A percentile compares a stretch with the other conserved stretches of the same genome.
Conservation (phyloP, 2,329 filamentous ascomycete species). For the Chrysoporthe puriensis region DNA sequence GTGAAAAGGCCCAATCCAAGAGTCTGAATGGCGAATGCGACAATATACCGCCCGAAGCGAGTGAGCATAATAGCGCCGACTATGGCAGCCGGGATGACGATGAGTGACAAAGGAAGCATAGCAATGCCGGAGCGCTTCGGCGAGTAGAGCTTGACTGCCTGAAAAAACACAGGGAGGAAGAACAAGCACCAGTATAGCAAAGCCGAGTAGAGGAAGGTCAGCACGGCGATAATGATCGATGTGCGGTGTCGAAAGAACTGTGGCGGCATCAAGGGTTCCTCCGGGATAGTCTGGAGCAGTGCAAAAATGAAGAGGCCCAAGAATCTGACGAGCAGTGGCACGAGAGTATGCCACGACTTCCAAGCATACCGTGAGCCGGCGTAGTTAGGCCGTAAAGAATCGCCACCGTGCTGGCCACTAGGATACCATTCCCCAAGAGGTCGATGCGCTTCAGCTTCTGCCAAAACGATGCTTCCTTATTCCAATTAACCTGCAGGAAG, state of each 20-base stretch:
- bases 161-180: conserved; percentile 20
- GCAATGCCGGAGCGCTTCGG: conserved; percentile 41
- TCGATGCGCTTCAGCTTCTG: conserved; percentile 36
- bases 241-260: conserved; percentile 30
- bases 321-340: conserved; percentile 47
- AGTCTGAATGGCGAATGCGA: conserved; percentile 42
- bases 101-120: conserved; percentile 38
- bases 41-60: conserved; percentile 40
- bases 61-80: conserved; percentile 37
- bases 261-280: conserved; percentile 31
- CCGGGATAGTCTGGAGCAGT: neutral
- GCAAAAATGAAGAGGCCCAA: conserved; percentile 19
- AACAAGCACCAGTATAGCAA: conserved; percentile 25
- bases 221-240: conserved; percentile 15
- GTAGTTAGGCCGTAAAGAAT: conserved; percentile 47
- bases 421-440: conserved; percentile 39
- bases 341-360: conserved; percentile 40
- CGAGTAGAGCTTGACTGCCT: conserved; percentile 30
- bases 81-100: conserved; percentile 36
- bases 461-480: conserved; percentile 30
- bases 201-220: conserved; percentile 24
- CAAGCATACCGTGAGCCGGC: conserved; percentile 46
- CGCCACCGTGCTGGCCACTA: conserved; percentile 35
- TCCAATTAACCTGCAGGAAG: conserved; percentile 44
- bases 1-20: conserved; percentile 48